Evolutionary conservation across 1,139 yeast genomes (phyloP), one percentile per base, ranked within the genome.

Genomic region (Sugiyamaella japonica): DNA sequence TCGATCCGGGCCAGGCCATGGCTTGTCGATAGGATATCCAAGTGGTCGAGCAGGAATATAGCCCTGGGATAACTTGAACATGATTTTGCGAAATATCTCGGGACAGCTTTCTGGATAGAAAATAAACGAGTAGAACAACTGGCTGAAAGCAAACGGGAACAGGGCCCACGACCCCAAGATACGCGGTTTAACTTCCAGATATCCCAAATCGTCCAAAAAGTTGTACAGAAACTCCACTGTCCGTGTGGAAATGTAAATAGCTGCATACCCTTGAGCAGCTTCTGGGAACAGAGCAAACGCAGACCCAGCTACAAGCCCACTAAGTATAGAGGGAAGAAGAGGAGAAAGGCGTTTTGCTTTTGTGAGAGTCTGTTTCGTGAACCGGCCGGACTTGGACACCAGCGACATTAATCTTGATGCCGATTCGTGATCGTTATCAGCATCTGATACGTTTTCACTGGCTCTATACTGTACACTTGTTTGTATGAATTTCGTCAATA

Each of bases 141-240:
- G 76, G n/a, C 73, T 66, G 57, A 70, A 65, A 12, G 77, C 73
- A 36, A 73, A 58, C 6, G 78, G 78, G 62, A 73, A 72, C 52
- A 74, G 61, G 10, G 69, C 64, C 77, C 77, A 74, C 10, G 75
- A 64, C 1, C 76, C 76, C 17, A 72, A 56, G 49, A 68, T 56
- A 46, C 70, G 63, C 7, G 76, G 76, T 57, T 71, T 66, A 64
- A 66, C 66, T 5, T 62, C 64, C 46, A 71, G 58, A 50, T 59
- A 62, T 6, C 72, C 74, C 28, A 63, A 54, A 57, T 72, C 75
- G 34, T 72, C 73, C 45, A 71, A 61, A 52, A 61, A 66, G 57
- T 73, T 72, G 62, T 69, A 71, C 9, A 63, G 52, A 58, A 67
- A 68, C 58, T 74, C 77, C 10, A 64, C 65, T 1, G 74, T 70